Conservation (phyloP, 106 monocot species). For the Agapanthus africanus region DNA sequence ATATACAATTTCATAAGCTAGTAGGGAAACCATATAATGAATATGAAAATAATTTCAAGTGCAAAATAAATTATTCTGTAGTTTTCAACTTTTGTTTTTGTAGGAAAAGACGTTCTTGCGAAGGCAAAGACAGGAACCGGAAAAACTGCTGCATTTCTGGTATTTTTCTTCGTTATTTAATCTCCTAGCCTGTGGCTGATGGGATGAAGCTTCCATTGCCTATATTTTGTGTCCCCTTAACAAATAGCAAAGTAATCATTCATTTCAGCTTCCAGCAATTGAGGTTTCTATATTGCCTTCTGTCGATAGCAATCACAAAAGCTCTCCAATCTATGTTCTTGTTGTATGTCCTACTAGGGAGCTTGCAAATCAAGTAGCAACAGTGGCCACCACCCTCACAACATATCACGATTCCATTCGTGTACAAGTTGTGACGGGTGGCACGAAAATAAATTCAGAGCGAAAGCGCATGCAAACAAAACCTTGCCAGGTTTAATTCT, state of each 20-base stretch:
- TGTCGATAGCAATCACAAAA: constrained; percentile 23
- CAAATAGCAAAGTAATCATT: constrained; percentile 8
- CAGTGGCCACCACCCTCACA: constrained; percentile 52
- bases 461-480: constrained; percentile 55
- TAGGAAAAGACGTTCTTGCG: constrained; percentile 38
- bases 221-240: not conserved
- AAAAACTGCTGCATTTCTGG: constrained; percentile 97
- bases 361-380: constrained; percentile 72
- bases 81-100: not conserved
- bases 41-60: not conserved
- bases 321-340: constrained; percentile 45
- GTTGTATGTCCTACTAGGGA: constrained; percentile 72
- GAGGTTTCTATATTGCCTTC: constrained; percentile 41
- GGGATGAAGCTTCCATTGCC: not conserved
- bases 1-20: not conserved
- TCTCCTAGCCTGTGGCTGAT: too few species aligned
- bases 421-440: constrained; percentile 69
- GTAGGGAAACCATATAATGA: not conserved
- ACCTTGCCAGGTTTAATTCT: constrained; percentile 53
- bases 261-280: constrained; percentile 77
- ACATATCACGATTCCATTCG: constrained; percentile 55
- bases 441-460: constrained; percentile 49
- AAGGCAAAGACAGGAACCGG: constrained; percentile 97
- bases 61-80: not conserved
- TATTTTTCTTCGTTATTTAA: constrained; percentile 17